These are phyloP conservation scores for Phytopythium oedochilum DNA, from an alignment of 352 stramenopile genomes.

Conservation along the genomic window DNA sequence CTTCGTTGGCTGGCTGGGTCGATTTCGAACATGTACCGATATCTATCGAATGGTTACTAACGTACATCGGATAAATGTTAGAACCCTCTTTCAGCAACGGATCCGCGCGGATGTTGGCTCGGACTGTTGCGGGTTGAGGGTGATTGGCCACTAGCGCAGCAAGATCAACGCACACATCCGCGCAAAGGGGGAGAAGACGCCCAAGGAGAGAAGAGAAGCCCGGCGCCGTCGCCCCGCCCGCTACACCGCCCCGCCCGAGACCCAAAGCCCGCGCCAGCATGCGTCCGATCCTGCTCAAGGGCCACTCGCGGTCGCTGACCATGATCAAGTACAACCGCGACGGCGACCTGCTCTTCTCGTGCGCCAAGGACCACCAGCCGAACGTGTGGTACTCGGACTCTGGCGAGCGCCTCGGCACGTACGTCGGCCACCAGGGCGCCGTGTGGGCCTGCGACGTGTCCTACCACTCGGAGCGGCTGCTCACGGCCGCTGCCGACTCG, in stretches of 20 bases:
- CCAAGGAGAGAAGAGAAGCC: not conserved
- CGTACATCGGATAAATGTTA: not conserved
- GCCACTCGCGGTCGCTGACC: conserved; percentile 98
- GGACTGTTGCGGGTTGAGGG: conserved; percentile 7
- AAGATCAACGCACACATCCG: not conserved
- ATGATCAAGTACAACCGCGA: conserved; percentile 99
- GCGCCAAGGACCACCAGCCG: conserved; percentile 93
- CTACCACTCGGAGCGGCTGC: conserved; percentile 89
- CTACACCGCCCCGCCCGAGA: no score
- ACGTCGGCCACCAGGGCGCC: conserved; percentile 95
- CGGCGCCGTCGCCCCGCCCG: not conserved
- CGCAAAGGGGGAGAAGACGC: not conserved
- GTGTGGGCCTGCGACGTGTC: conserved; percentile 96
- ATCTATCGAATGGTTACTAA: not conserved
- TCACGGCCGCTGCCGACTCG: conserved; percentile 96
- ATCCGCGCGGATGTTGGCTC: not conserved
- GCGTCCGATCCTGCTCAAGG: conserved; percentile 98
- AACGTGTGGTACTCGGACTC: conserved; percentile 97
- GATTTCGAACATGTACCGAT: not conserved
- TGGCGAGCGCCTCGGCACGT: conserved; percentile 95
- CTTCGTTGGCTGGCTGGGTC: not conserved
- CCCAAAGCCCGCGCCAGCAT: no score
- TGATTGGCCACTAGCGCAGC: conserved; percentile 11
- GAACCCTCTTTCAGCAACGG: not conserved
- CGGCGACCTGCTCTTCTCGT: conserved; percentile 97